A percentile compares a stretch with the other conserved stretches of the same genome.
phyloP scores from a whole-genome alignment of 2,329 filamentous ascomycete genomes.

The Trichoderma sp. region DNA sequence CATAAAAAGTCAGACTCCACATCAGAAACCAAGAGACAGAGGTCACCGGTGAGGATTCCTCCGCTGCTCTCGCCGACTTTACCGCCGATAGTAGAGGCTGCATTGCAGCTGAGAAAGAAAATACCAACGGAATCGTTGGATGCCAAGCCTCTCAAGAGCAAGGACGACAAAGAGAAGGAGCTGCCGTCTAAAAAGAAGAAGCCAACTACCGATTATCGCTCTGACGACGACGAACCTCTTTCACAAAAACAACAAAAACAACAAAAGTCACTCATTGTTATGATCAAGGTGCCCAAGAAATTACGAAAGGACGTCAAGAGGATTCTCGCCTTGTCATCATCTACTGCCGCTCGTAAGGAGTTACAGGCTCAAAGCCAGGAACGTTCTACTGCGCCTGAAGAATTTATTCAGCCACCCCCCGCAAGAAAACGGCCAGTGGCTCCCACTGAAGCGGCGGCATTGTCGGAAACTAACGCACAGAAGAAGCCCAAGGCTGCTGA shows the following conservation, averaged over 20 bases:
- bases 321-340: slow-evolving; percentile 50
- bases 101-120: slow-evolving; percentile 42
- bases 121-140: slow-evolving; percentile 34
- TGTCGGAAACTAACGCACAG: slow-evolving; percentile 43
- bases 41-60: slow-evolving; percentile 48
- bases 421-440: slow-evolving; percentile 56
- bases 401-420: slow-evolving; percentile 40
- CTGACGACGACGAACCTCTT: slow-evolving; percentile 43
- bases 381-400: slow-evolving; percentile 47
- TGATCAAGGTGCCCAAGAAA: slow-evolving; percentile 54
- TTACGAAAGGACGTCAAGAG: slow-evolving; percentile 50
- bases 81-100: slow-evolving; percentile 54
- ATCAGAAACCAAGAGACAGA: slow-evolving; percentile 45
- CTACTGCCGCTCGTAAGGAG: slow-evolving; percentile 37
- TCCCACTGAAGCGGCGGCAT: slow-evolving; percentile 38
- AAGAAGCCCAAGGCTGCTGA: slow-evolving; percentile 53
- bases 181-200: slow-evolving; percentile 36
- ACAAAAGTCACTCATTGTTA: slow-evolving; percentile 47
- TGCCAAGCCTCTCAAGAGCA: slow-evolving; percentile 20
- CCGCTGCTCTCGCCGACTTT: slow-evolving; percentile 60
- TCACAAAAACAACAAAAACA: slow-evolving; percentile 33
- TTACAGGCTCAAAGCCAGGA: slow-evolving; percentile 38
- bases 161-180: slow-evolving; percentile 31
- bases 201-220: slow-evolving; percentile 38
- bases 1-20: slow-evolving; percentile 37